These are phyloP conservation scores for Sphagnum tenellum DNA, from an alignment of 225 moss, liverwort and hornwort genomes.

Conservation along the genomic window DNA sequence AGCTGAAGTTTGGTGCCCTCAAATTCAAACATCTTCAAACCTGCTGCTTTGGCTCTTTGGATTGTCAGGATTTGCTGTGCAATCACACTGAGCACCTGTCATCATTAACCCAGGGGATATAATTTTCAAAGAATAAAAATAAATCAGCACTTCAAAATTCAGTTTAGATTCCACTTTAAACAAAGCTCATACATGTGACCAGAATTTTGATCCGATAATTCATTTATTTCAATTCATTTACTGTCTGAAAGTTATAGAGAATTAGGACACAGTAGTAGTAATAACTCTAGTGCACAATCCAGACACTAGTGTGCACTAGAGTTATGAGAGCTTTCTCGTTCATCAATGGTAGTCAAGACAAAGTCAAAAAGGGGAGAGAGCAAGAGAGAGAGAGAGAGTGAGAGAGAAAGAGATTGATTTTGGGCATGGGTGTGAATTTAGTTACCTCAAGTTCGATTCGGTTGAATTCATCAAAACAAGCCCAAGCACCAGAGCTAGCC, in stretches of 20 bases:
- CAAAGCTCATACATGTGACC: too few species aligned
- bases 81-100: slow-evolving; percentile 62
- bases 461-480: slow-evolving; percentile 71
- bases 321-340: too few species aligned
- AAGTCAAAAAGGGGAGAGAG: not conserved
- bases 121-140: too few species aligned
- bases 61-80: slow-evolving; percentile 63
- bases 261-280: too few species aligned
- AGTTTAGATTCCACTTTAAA: too few species aligned
- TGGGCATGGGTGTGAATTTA: not conserved
- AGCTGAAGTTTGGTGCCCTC: slow-evolving; percentile 48
- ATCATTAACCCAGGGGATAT: not conserved
- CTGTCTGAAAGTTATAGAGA: too few species aligned
- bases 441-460: slow-evolving; percentile 56
- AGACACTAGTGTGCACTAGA: too few species aligned
- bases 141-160: too few species aligned
- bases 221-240: too few species aligned
- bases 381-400: not conserved
- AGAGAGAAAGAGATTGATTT: not conserved
- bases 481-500: slow-evolving; percentile 61
- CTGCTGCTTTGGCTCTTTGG: slow-evolving; percentile 53
- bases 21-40: slow-evolving; percentile 45
- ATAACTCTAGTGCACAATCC: too few species aligned
- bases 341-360: not conserved
- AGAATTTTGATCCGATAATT: too few species aligned